Percentiles rank a stretch among this genome's conserved stretches.
Conservation (phyloP, 805 yeast genomes). For the Vanderwaltozyma yarrowii region DNA sequence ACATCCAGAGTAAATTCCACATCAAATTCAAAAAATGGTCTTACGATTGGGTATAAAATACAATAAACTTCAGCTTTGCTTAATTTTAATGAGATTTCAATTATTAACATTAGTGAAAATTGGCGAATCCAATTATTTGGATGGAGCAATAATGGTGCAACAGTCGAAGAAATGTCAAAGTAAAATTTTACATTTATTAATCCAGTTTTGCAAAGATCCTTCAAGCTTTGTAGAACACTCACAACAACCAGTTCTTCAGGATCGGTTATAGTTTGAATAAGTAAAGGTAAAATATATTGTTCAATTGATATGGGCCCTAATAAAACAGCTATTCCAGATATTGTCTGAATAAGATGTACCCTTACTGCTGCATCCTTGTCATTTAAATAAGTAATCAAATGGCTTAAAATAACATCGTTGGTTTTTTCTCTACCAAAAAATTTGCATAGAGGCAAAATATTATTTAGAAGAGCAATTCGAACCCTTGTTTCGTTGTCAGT, state of each 20-base stretch:
- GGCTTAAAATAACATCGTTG: constrained; percentile 81
- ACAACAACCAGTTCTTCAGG: constrained; percentile 74
- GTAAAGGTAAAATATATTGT: constrained; percentile 76
- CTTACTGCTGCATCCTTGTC: constrained; percentile 62
- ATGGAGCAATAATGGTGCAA: constrained; percentile 57
- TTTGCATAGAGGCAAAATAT: constrained; percentile 68
- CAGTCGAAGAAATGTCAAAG: constrained; percentile 44
- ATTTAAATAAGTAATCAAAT: constrained; percentile 82
- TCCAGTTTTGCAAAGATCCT: constrained; percentile 47
- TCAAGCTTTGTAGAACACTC: constrained; percentile 50
- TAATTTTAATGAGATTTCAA: constrained; percentile 51
- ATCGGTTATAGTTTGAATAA: constrained; percentile 76
- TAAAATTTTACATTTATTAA: constrained; percentile 39
- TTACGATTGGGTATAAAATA: constrained; percentile 67
- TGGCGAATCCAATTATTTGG: constrained; percentile 84
- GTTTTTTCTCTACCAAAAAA: constrained; percentile 82
- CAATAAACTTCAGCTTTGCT: constrained; percentile 76
- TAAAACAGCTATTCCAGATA: constrained; percentile 64
- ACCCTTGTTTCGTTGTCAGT: constrained; percentile 63
- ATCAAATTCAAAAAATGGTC: constrained; percentile 71
- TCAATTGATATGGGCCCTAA: constrained; percentile 78
- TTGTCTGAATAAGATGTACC: constrained; percentile 58
- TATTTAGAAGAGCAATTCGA: constrained; percentile 54
- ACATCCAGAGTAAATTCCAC: constrained; percentile 58
- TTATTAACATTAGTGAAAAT: constrained; percentile 48